These are phyloP conservation scores for Cladobotryum protrusum DNA, from an alignment of 2,329 filamentous ascomycete genomes.

Conservation along the genomic window DNA sequence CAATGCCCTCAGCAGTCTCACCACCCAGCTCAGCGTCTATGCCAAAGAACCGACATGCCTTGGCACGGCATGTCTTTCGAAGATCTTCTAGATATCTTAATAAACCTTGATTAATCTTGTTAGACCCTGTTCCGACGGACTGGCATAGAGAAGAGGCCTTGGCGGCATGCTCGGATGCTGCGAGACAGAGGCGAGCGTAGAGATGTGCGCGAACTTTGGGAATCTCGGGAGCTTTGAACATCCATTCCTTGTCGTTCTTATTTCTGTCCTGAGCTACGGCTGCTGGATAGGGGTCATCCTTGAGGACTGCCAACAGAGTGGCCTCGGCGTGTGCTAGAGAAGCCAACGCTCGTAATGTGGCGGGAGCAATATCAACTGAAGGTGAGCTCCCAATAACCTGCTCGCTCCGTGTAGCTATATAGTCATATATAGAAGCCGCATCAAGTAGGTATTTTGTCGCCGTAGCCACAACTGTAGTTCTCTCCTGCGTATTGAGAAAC, in stretches of 20 bases:
- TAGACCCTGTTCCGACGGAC: conserved; percentile 30
- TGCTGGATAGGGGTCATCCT: conserved; percentile 89
- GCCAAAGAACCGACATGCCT: conserved; percentile 83
- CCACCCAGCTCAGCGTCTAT: conserved; percentile 81
- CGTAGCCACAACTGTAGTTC: conserved; percentile 61
- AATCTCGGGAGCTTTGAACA: conserved; percentile 85
- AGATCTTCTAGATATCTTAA: conserved; percentile 71
- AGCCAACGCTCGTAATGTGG: conserved; percentile 50
- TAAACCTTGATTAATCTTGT: conserved; percentile 59
- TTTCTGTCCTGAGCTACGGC: conserved; percentile 77
- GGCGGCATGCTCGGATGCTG: conserved; percentile 79
- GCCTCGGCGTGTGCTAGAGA: conserved; percentile 77
- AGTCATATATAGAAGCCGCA: conserved; percentile 71
- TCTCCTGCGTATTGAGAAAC: conserved; percentile 57
- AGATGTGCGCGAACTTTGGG: conserved; percentile 84
- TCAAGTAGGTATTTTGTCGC: conserved; percentile 74
- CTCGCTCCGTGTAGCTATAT: conserved; percentile 55
- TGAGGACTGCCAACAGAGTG: conserved; percentile 81
- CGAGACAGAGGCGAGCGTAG: conserved; percentile 80
- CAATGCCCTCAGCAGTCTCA: conserved; percentile 77
- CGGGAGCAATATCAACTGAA: conserved; percentile 47
- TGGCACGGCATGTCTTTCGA: conserved; percentile 67
- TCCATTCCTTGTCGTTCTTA: conserved; percentile 85
- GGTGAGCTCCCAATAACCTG: conserved; percentile 34
- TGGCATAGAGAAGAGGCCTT: conserved; percentile 55